Evolutionary conservation across 1,284 basidiomycete genomes (phyloP).

Genomic region (Blastosporella zonata): DNA sequence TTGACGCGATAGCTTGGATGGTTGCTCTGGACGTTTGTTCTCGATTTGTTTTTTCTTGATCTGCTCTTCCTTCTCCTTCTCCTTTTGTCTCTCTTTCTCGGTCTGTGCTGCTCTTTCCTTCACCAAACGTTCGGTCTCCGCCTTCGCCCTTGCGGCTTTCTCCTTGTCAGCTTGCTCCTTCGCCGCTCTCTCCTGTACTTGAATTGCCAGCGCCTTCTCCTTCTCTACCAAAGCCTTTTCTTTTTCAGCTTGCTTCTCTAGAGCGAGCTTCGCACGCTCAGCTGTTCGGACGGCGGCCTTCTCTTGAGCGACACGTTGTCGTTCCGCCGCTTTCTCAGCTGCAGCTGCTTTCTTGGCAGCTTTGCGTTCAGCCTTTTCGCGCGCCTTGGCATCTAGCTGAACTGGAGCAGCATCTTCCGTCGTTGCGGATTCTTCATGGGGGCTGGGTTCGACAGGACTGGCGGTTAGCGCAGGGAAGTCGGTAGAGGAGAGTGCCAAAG

Average conservation of each 20-base stretch:
- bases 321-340: slow-evolving; percentile 56
- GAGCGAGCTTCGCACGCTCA: slow-evolving; percentile 44
- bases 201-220: slow-evolving; percentile 39
- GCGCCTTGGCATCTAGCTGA: slow-evolving; percentile 22
- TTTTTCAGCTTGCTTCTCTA: slow-evolving; percentile 44
- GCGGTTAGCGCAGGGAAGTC: slow-evolving; percentile 68
- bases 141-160: slow-evolving; percentile 31
- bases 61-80: slow-evolving; percentile 32
- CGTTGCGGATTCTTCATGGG: slow-evolving; percentile 15
- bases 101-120: slow-evolving; percentile 28
- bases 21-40: slow-evolving; percentile 18
- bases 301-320: slow-evolving; percentile 51
- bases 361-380: slow-evolving; percentile 54
- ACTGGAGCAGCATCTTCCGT: slow-evolving; percentile 9
- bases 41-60: slow-evolving; percentile 27
- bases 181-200: slow-evolving; percentile 33
- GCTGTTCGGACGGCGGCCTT: slow-evolving; percentile 47
- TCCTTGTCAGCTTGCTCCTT: slow-evolving; percentile 27
- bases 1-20: slow-evolving; percentile 18
- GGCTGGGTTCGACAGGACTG: slow-evolving; percentile 25
- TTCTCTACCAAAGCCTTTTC: slow-evolving; percentile 41
- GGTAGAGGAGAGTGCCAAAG: slow-evolving; percentile 57
- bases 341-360: slow-evolving; percentile 62
- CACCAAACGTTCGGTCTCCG: slow-evolving; percentile 22
- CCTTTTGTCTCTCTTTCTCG: slow-evolving; percentile 38